Conservation (phyloP, 805 yeast genomes). For the Kodamaea jinghongensis region DNA sequence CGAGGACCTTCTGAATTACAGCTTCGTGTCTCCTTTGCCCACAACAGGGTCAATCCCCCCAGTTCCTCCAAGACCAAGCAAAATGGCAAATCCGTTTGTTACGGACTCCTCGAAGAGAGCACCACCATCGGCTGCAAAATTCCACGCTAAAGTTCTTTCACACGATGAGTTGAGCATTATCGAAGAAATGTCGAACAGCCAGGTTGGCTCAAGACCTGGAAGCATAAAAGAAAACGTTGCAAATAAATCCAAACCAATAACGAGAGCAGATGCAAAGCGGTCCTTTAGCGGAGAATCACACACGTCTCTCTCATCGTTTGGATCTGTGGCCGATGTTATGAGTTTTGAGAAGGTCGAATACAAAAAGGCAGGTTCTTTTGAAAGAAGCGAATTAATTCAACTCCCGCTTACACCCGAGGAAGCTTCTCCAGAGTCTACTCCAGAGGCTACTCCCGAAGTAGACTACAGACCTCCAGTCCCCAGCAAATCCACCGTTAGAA, state of each 20-base stretch:
- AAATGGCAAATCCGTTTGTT: slow-evolving; percentile 1
- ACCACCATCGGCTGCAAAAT: background rate
- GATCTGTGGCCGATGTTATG: slow-evolving; percentile 33
- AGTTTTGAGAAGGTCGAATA: slow-evolving; percentile 13
- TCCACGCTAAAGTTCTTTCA: slow-evolving; percentile 17
- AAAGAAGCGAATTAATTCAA: too few species aligned
- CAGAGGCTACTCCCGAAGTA: too few species aligned
- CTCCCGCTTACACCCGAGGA: too few species aligned
- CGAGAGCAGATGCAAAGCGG: slow-evolving; percentile 14
- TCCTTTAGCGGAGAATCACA: slow-evolving; percentile 36
- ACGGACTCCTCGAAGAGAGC: background rate
- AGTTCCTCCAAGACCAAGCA: slow-evolving; percentile 7
- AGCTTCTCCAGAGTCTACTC: too few species aligned
- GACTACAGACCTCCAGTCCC: too few species aligned
- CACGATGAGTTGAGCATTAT: slow-evolving; percentile 42
- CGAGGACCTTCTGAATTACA: slow-evolving; percentile 4
- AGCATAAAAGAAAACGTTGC: slow-evolving; percentile 20
- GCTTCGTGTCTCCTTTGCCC: slow-evolving; percentile 4
- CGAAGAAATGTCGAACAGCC: slow-evolving; percentile 34
- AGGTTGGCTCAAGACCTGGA: slow-evolving; percentile 28
- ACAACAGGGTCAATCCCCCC: slow-evolving; percentile 3
- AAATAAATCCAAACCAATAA: background rate
- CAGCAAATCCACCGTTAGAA: too few species aligned
- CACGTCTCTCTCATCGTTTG: slow-evolving; percentile 37
- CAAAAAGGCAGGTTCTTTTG: background rate